A percentile compares a stretch with the other conserved stretches of the same genome.
Conservation (phyloP, 2,329 filamentous ascomycete genomes). For the Fusarium brevicatenulatum region DNA sequence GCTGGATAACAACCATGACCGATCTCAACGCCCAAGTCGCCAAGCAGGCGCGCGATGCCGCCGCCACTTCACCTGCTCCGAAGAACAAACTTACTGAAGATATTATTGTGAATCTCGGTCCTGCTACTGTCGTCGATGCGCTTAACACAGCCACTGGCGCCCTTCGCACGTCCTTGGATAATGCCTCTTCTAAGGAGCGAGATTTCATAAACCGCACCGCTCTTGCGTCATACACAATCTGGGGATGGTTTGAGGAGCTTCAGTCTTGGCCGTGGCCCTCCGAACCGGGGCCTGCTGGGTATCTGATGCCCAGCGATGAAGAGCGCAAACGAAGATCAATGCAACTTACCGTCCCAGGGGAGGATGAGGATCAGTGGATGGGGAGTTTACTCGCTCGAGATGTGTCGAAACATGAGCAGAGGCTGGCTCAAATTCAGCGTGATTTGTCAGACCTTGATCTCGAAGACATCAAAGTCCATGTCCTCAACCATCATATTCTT, state of each 20-base stretch:
- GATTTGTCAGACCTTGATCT: constrained; percentile 77
- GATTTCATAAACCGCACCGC: constrained; percentile 78
- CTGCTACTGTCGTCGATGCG: constrained; percentile 68
- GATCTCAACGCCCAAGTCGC: constrained; percentile 47
- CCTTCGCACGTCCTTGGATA: constrained; percentile 68
- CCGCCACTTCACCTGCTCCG: constrained; percentile 56
- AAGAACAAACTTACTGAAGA: constrained; percentile 62
- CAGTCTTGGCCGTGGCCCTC: constrained; percentile 67
- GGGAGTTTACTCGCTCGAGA: constrained; percentile 75
- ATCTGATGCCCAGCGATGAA: constrained; percentile 57
- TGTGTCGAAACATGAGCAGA: constrained; percentile 74
- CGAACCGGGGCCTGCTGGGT: constrained; percentile 61
- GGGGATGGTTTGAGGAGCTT: constrained; percentile 81
- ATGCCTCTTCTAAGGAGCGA: constrained; percentile 71
- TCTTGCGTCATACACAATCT: constrained; percentile 74
- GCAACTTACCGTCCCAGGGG: constrained; percentile 34
- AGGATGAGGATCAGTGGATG: constrained; percentile 60
- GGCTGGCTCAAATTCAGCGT: constrained; percentile 77
- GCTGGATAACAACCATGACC: constrained; percentile 47
- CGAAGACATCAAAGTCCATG: constrained; percentile 89
- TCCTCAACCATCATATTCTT: constrained; percentile 82
- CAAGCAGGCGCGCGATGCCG: constrained; percentile 49
- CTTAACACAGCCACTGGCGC: constrained; percentile 64
- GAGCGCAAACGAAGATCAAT: constrained; percentile 54
- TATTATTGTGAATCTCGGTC: constrained; percentile 69